Evolutionary conservation across 169 alveolate genomes (phyloP), one percentile per base, ranked within the genome.

Genomic region (Cryptosporidium baileyi): DNA sequence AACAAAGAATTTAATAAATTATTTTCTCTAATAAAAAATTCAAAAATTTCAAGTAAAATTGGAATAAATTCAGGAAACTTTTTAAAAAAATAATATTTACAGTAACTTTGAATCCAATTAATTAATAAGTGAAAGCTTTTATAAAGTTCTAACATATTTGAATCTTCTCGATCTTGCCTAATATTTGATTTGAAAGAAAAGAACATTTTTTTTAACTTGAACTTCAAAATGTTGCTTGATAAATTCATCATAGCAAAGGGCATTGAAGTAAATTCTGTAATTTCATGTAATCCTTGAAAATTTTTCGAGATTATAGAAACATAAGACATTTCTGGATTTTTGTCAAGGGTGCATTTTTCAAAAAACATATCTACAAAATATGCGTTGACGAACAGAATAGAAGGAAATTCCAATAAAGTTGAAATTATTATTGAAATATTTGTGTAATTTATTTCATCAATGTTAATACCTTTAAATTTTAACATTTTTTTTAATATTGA

Each of bases 31-130:
- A 52, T 26, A 32, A 74, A 52, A 3, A 57, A 19, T 30, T 26
- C 19, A 24, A 30, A 8, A 1, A 74, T n/a, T 51, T 74, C 85
- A 36, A 74, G 67, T 26, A 74, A 24, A 36, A 57, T 13, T 1
- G 65, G 57, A 54, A 74, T 51, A 57, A 52, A 52, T 28, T 51
- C 49, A 26, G 74, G 67, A 51, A 52, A 30, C 17, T 57, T 51
- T 59, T 52, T 36, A 19, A 74, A 74, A 15, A 74, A 57, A 54
- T 74, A 36, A 59, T 74, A 74, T 22, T 59, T 34, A 54, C 85
- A 74, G 24, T 74, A 74, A 38, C 54, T 74, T 2, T 51, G 17
- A 54, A 74, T 43, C 85, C 85, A 74, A 11, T 65, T 62, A 15
- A 30, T 47, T 26, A 65, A 30, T 65, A 17, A 51, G 34, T 32